Percentiles rank a stretch among this genome's conserved stretches.
Conservation (phyloP, 2,329 filamentous ascomycete species). For the Paraphoma sp. region DNA sequence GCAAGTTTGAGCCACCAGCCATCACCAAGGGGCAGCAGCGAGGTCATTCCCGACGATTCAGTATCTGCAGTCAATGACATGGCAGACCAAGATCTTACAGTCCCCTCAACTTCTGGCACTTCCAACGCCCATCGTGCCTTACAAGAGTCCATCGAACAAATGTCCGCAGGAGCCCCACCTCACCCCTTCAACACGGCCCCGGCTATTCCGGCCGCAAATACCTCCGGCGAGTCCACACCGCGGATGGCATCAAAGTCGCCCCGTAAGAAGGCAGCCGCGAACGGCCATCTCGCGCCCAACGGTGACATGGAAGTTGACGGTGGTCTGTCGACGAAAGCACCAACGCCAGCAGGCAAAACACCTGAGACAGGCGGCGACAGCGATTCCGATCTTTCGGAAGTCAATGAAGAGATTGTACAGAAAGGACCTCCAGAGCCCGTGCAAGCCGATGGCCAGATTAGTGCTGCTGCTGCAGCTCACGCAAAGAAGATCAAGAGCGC, state of each 20-base stretch:
- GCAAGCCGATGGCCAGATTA: slow-evolving; percentile 32
- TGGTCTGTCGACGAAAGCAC: slow-evolving; percentile 32
- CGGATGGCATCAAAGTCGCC: slow-evolving; percentile 41
- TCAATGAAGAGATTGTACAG: slow-evolving; percentile 47
- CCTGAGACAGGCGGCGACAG: slow-evolving; percentile 35
- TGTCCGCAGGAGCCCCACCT: slow-evolving; percentile 14
- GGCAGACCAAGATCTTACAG: slow-evolving; percentile 18
- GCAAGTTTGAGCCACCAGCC: slow-evolving; percentile 21
- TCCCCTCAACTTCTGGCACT: slow-evolving; percentile 8
- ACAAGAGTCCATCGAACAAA: slow-evolving; percentile 19
- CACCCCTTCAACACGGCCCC: slow-evolving; percentile 40
- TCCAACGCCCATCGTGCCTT: slow-evolving; percentile 28
- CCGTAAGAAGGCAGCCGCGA: slow-evolving; percentile 33
- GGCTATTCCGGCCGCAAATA: slow-evolving; percentile 28
- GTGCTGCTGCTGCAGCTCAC: slow-evolving; percentile 17
- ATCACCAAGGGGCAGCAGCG: slow-evolving; percentile 33
- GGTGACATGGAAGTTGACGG: slow-evolving; percentile 29
- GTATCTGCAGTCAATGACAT: slow-evolving; percentile 26
- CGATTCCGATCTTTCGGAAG: slow-evolving; percentile 47
- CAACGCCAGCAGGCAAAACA: slow-evolving; percentile 34
- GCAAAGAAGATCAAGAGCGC: slow-evolving; percentile 37
- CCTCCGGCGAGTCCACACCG: slow-evolving; percentile 33
- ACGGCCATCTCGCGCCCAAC: slow-evolving; percentile 23
- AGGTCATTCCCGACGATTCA: slow-evolving; percentile 32
- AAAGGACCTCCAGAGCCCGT: slow-evolving; percentile 41